These are phyloP conservation scores for Rubus parviflorus DNA, from an alignment of 306 rosid genomes.

Conservation along the genomic window DNA sequence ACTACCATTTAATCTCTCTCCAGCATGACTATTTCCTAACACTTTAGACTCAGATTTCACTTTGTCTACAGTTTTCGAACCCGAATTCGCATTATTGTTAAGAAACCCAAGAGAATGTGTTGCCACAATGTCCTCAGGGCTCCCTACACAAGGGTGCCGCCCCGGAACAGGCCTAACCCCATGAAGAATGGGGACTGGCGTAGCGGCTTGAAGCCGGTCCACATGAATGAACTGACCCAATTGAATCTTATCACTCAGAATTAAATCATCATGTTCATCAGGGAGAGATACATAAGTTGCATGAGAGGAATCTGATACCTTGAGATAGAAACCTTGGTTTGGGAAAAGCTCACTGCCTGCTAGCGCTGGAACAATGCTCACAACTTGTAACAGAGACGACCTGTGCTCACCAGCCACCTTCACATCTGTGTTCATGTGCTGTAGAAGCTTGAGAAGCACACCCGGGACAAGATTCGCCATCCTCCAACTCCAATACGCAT, in stretches of 20 bases:
- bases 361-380: slow-evolving; percentile 94
- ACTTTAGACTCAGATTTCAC: slow-evolving; percentile 42
- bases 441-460: slow-evolving; percentile 83
- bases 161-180: slow-evolving; percentile 95
- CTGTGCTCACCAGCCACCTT: slow-evolving; percentile 94
- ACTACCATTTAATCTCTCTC: slow-evolving; percentile 41
- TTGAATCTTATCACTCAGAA: slow-evolving; percentile 95
- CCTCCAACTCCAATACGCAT: slow-evolving; percentile 52
- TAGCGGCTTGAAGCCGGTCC: slow-evolving; percentile 82
- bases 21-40: slow-evolving; percentile 34
- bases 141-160: slow-evolving; percentile 89
- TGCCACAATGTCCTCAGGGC: slow-evolving; percentile 91
- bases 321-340: slow-evolving; percentile 90
- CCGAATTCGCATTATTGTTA: slow-evolving; percentile 36
- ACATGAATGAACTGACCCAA: slow-evolving; percentile 90
- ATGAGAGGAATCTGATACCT: slow-evolving; percentile 96
- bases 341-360: slow-evolving; percentile 85
- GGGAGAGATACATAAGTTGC: slow-evolving; percentile 95
- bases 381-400: slow-evolving; percentile 85
- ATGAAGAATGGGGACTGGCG: slow-evolving; percentile 89
- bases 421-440: slow-evolving; percentile 93
- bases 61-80: slow-evolving; percentile 41
- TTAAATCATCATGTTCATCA: slow-evolving; percentile 91
- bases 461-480: slow-evolving; percentile 99
- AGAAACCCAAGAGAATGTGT: slow-evolving; percentile 78